Evolutionary conservation across 305 asterid genomes (phyloP).

Genomic region (Andrographis paniculata): DNA sequence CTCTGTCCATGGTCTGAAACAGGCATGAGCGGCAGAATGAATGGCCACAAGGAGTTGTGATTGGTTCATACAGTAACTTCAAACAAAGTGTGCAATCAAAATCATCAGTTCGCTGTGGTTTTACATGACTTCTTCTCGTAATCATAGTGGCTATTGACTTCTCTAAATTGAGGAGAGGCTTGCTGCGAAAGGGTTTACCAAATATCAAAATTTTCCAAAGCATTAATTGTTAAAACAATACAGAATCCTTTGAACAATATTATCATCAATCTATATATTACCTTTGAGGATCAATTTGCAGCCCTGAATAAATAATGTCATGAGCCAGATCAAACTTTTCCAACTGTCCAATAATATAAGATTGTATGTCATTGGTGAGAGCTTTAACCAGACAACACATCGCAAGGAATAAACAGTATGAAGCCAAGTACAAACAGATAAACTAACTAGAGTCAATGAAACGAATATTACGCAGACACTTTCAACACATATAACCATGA

Average conservation of each 20-base stretch:
- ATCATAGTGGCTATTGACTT: slow-evolving; percentile 29
- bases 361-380: slow-evolving; percentile 11
- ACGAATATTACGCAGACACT: too few species aligned
- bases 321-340: slow-evolving; percentile 76
- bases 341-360: slow-evolving; percentile 48
- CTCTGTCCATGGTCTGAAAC: slow-evolving; percentile 94
- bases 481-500: too few species aligned
- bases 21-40: slow-evolving; percentile 95
- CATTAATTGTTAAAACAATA: too few species aligned
- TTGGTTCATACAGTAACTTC: slow-evolving; percentile 81
- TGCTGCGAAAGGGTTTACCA: slow-evolving; percentile 35
- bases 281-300: slow-evolving; percentile 69
- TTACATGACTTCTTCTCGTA: slow-evolving; percentile 47
- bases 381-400: slow-evolving; percentile 8
- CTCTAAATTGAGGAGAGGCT: slow-evolving; percentile 55
- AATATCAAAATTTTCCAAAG: slow-evolving; percentile 11
- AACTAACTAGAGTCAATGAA: too few species aligned
- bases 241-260: not conserved
- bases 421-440: slow-evolving; percentile 4
- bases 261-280: slow-evolving; percentile 18
- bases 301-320: slow-evolving; percentile 69
- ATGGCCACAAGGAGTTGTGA: slow-evolving; percentile 98
- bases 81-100: slow-evolving; percentile 94
- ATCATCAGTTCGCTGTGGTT: slow-evolving; percentile 73
- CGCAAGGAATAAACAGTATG: slow-evolving; percentile 10